Evolutionary conservation across 1,284 basidiomycete species (phyloP), one percentile per base, ranked within the genome.

Genomic region (Thelephora terrestris): DNA sequence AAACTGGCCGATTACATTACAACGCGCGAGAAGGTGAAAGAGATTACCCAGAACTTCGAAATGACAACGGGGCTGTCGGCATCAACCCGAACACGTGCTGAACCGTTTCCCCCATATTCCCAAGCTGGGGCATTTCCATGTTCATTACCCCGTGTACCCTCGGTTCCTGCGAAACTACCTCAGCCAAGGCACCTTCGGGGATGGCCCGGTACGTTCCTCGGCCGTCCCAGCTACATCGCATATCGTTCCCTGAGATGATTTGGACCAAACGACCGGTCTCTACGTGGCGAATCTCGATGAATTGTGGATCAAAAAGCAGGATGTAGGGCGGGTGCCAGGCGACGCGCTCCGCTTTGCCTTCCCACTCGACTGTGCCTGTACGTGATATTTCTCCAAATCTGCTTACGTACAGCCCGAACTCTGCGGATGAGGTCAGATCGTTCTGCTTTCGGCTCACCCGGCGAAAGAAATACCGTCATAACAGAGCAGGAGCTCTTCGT

Each of bases 401-500:
- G 62, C 89, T 81, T 35, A 91, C 88, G 58, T 89, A 94, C 50
- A 95, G 74, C 7, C 93, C 94, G 57, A 97, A 95, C 62, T 91
- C 91, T 93, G n/a, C n/a, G 55, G 0, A 47, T n/a, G 45, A n/a
- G n/a, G 12, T 17, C 17, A 43, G 23, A 10, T 16, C 35, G 5
- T 5, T 37, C 20, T 37, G 23, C 14, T 37, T 12, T 23, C 35
- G 23, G 24, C 16, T 6, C 17, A n/a, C n/a, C 7, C 20, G 20
- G 16, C 38, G 14, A 46, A 24, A 32, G 7, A 61, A 75, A 54
- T 59, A 90, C 90, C 86, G 62, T 93, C 85, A 61, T 95, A 98
- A 64, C 91, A 94, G 25, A 98, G 75, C 46, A 99, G 64, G 67
- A 96, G 97, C 63, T 94, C 91, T 53, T 86, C 85, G 50, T 91